phyloP scores from a whole-genome alignment of 2,329 filamentous ascomycete genomes.

The Aspergillus piperis region DNA sequence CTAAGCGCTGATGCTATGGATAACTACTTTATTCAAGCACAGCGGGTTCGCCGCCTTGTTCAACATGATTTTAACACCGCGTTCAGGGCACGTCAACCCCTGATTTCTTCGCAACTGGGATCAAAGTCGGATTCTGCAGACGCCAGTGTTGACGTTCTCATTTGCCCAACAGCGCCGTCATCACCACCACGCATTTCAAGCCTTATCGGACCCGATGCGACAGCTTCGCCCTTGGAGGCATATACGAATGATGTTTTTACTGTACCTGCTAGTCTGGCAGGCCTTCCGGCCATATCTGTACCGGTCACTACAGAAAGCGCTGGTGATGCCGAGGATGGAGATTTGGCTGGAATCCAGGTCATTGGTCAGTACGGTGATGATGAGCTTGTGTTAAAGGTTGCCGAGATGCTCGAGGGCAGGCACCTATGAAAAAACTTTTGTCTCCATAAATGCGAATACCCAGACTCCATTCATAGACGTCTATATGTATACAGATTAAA shows the following conservation, averaged over 20 bases:
- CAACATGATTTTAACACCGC: constrained; percentile 82
- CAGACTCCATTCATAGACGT: not conserved
- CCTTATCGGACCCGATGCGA: constrained; percentile 41
- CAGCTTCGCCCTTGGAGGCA: constrained; percentile 61
- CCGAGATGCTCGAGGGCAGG: constrained; percentile 36
- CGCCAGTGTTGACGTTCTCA: constrained; percentile 71
- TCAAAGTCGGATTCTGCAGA: constrained; percentile 9
- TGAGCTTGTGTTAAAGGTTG: constrained; percentile 42
- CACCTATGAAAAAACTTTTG: constrained; percentile 9
- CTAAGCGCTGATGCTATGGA: constrained; percentile 88
- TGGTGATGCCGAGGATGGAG: constrained; percentile 12
- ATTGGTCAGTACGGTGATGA: constrained; percentile 53
- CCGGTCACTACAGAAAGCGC: constrained; percentile 56
- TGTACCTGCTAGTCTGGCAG: constrained; percentile 89
- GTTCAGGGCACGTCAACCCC: constrained; percentile 69
- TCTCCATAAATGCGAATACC: not conserved
- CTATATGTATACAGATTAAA: not conserved
- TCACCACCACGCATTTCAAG: constrained; percentile 66
- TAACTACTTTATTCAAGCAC: constrained; percentile 95
- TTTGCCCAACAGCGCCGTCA: constrained; percentile 84
- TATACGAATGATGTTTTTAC: constrained; percentile 97
- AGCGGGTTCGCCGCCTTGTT: constrained; percentile 80
- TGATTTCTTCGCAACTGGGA: constrained; percentile 41
- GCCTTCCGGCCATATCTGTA: constrained; percentile 83
- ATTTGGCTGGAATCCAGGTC: constrained; percentile 46